A percentile compares a stretch with the other conserved stretches of the same genome.
Evolutionary conservation across 176 grass and related monocot species (phyloP).

Genomic region (Oryza coarctata): DNA sequence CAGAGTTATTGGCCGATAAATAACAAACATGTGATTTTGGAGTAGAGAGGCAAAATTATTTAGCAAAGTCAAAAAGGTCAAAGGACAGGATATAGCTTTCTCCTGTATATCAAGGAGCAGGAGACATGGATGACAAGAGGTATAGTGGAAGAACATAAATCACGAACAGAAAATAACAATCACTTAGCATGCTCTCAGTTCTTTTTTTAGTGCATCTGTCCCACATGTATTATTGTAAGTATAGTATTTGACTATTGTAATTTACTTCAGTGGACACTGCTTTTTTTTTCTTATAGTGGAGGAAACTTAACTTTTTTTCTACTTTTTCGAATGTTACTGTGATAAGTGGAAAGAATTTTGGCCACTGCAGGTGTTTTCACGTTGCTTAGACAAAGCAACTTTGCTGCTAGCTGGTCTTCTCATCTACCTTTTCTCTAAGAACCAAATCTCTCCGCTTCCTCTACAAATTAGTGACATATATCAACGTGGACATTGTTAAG

Average conservation of each 20-base stretch:
- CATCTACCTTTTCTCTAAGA: not conserved
- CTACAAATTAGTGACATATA: not conserved
- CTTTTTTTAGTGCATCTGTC: not conserved
- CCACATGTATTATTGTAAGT: constrained; percentile 1
- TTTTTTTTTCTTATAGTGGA: not conserved
- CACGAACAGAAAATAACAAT: not conserved
- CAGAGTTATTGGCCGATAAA: too few species aligned
- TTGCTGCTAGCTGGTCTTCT: not conserved
- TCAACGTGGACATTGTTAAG: too few species aligned
- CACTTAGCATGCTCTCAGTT: not conserved
- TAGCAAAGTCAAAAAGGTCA: not conserved
- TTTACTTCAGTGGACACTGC: not conserved
- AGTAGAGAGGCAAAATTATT: not conserved
- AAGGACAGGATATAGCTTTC: not conserved
- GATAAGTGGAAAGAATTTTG: not conserved
- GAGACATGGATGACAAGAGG: not conserved
- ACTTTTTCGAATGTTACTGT: not conserved
- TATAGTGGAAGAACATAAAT: not conserved
- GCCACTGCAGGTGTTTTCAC: not conserved
- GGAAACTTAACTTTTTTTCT: not conserved
- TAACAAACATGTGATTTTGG: not conserved
- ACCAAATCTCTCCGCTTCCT: not conserved
- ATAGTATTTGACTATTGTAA: not conserved
- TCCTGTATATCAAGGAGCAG: not conserved
- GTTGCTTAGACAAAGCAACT: not conserved